Percentiles rank a stretch among this genome's conserved stretches.
Conservation (phyloP, 345 rosid species). For the Dipteronia dyeriana region DNA sequence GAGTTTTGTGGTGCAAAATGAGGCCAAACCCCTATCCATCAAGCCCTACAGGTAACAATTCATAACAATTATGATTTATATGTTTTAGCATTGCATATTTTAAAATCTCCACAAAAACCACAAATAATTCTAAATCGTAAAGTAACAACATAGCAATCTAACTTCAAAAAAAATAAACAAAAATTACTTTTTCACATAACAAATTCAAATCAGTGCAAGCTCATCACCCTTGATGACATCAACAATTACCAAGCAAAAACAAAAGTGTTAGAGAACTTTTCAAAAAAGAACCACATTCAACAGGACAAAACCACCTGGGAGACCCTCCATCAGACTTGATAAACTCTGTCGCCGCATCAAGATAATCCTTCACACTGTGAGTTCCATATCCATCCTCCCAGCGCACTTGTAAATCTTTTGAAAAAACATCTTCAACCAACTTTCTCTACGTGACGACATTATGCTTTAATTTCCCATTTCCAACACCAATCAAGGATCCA, state of each 20-base stretch:
- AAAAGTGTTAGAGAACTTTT: slow-evolving; percentile 67
- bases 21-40: slow-evolving; percentile 87
- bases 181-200: too few relatives aligned
- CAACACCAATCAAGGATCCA: slow-evolving; percentile 27
- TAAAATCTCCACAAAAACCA: not conserved
- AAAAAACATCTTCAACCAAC: slow-evolving; percentile 31
- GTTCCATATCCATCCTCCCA: slow-evolving; percentile 94
- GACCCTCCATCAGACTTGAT: slow-evolving; percentile 71
- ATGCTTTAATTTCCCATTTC: slow-evolving; percentile 33
- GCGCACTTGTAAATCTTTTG: slow-evolving; percentile 46
- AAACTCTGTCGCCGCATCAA: slow-evolving; percentile 53
- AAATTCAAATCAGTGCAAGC: not conserved
- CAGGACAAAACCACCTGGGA: slow-evolving; percentile 89
- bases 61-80: not conserved
- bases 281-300: slow-evolving; percentile 69
- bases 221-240: not conserved
- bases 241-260: slow-evolving; percentile 70
- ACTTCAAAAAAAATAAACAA: too few relatives aligned
- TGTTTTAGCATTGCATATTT: not conserved
- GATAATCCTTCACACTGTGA: slow-evolving; percentile 61
- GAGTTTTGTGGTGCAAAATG: slow-evolving; percentile 77
- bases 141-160: not conserved
- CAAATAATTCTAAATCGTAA: not conserved
- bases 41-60: slow-evolving; percentile 40
- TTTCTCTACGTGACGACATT: slow-evolving; percentile 28